These are phyloP conservation scores for Komagataella pseudopastoris DNA, from an alignment of 805 yeast species.

Conservation along the genomic window DNA sequence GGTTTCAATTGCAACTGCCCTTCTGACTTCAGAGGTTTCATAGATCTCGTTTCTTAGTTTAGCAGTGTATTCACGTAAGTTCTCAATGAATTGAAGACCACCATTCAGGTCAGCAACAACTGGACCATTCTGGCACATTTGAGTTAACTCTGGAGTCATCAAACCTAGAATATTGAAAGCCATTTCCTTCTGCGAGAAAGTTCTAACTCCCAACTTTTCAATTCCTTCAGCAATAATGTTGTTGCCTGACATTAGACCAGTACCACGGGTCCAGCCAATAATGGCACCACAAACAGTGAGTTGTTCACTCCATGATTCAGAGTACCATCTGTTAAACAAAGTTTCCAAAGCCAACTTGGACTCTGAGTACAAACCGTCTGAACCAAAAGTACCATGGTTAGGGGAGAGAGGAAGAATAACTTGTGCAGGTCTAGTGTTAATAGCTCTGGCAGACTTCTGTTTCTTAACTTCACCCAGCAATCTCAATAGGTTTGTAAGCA, in stretches of 20 bases:
- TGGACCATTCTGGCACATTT: slow-evolving; percentile 85
- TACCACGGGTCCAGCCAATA: slow-evolving; percentile 99
- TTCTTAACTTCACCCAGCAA: slow-evolving; percentile 82
- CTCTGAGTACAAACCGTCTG: slow-evolving; percentile 96
- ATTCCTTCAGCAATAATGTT: slow-evolving; percentile 96
- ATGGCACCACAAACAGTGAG: slow-evolving; percentile 96
- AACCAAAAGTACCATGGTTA: slow-evolving; percentile 97
- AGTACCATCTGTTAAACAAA: slow-evolving; percentile 95
- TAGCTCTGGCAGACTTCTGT: slow-evolving; percentile 61
- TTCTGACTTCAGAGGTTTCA: slow-evolving; percentile 83
- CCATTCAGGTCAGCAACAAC: slow-evolving; percentile 98
- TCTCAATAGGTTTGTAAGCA: slow-evolving; percentile 92
- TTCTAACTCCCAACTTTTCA: slow-evolving; percentile 90
- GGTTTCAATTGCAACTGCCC: slow-evolving; percentile 90
- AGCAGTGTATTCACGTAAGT: slow-evolving; percentile 79
- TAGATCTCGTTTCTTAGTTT: slow-evolving; percentile 63
- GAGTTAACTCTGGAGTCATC: slow-evolving; percentile 73
- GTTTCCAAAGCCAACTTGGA: slow-evolving; percentile 93
- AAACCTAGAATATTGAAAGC: slow-evolving; percentile 95
- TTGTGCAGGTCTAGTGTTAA: slow-evolving; percentile 97
- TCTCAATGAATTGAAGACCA: slow-evolving; percentile 88
- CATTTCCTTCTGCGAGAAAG: slow-evolving; percentile 98
- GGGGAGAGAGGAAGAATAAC: slow-evolving; percentile 94
- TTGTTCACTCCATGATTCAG: slow-evolving; percentile 93
- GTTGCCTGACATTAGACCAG: slow-evolving; percentile 96